phyloP scores from a whole-genome alignment of 805 yeast genomes.

The Hanseniaspora valbyensis region DNA sequence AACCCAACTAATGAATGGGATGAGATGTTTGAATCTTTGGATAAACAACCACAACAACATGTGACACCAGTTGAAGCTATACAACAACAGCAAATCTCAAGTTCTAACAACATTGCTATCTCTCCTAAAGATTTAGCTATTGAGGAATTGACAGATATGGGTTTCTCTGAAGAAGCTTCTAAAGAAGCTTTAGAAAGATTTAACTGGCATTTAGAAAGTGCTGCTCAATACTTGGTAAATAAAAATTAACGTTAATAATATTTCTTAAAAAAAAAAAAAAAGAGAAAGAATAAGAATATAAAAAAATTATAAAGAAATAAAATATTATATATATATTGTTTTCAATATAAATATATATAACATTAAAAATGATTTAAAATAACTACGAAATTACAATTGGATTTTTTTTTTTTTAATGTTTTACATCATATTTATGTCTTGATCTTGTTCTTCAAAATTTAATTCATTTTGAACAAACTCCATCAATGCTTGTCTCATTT shows the following conservation, averaged over 20 bases:
- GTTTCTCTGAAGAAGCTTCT: slow-evolving; percentile 60
- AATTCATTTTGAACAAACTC: slow-evolving; percentile 7
- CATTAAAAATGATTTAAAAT: background rate
- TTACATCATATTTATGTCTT: background rate
- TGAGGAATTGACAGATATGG: slow-evolving; percentile 81
- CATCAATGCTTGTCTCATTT: slow-evolving; percentile 1
- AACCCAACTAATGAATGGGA: slow-evolving; percentile 66
- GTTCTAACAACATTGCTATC: slow-evolving; percentile 32
- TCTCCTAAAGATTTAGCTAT: slow-evolving; percentile 48
- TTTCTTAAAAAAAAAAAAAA: too few species aligned
- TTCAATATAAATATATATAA: background rate
- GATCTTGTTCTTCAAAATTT: slow-evolving; percentile 6
- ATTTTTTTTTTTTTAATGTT: too few species aligned
- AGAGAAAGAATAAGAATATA: background rate
- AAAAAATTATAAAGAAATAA: too few species aligned
- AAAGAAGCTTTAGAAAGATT: slow-evolving; percentile 55
- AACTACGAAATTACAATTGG: too few species aligned
- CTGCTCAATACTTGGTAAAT: slow-evolving; percentile 57
- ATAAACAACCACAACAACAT: slow-evolving; percentile 29
- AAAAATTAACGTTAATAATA: too few species aligned
- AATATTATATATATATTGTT: too few species aligned
- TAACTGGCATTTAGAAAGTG: slow-evolving; percentile 68
- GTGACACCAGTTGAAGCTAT: slow-evolving; percentile 17
- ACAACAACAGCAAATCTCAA: slow-evolving; percentile 19
- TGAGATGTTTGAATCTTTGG: slow-evolving; percentile 81